Percentiles rank a stretch among this genome's conserved stretches.
These are phyloP conservation scores for Lignosus rhinocerotis DNA, from an alignment of 1,284 basidiomycete species.

Conservation along the genomic window DNA sequence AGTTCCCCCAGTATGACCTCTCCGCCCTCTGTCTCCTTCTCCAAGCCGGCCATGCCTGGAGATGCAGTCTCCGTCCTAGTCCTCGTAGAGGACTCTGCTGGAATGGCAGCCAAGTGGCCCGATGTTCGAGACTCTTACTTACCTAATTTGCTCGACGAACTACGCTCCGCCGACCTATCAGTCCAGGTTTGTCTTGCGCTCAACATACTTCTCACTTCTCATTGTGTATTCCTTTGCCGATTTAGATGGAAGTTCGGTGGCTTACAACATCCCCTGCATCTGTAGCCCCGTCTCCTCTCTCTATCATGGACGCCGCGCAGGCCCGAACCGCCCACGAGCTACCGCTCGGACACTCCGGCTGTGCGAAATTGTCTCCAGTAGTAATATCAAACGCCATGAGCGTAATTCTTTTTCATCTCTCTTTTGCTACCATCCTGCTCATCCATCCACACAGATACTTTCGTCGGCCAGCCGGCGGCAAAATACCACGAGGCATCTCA, in stretches of 20 bases:
- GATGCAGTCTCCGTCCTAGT: slow-evolving; percentile 51
- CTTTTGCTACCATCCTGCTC: not conserved
- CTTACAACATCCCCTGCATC: slow-evolving; percentile 33
- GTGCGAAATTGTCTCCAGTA: slow-evolving; percentile 21
- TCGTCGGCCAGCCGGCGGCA: slow-evolving; percentile 37
- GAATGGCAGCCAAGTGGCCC: slow-evolving; percentile 52
- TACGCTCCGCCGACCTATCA: slow-evolving; percentile 39
- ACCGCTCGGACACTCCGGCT: slow-evolving; percentile 12
- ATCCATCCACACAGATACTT: slow-evolving; percentile 36
- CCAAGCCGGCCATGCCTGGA: slow-evolving; percentile 37
- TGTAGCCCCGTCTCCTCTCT: slow-evolving; percentile 4
- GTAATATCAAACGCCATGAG: slow-evolving; percentile 23
- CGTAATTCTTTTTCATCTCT: slow-evolving; percentile 13
- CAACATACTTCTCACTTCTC: slow-evolving; percentile 7
- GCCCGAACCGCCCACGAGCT: slow-evolving; percentile 23
- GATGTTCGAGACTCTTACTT: slow-evolving; percentile 57
- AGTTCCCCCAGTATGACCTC: slow-evolving; percentile 26
- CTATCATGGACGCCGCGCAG: slow-evolving; percentile 16
- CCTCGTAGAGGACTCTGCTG: slow-evolving; percentile 61
- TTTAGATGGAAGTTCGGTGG: slow-evolving; percentile 44
- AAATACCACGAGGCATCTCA: slow-evolving; percentile 50
- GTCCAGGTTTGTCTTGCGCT: slow-evolving; percentile 35
- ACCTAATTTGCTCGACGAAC: slow-evolving; percentile 46
- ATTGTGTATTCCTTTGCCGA: slow-evolving; percentile 5
- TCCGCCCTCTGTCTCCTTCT: slow-evolving; percentile 30